These are phyloP conservation scores for Quercus tomentella DNA, from an alignment of 331 rosid species.

Conservation along the genomic window DNA sequence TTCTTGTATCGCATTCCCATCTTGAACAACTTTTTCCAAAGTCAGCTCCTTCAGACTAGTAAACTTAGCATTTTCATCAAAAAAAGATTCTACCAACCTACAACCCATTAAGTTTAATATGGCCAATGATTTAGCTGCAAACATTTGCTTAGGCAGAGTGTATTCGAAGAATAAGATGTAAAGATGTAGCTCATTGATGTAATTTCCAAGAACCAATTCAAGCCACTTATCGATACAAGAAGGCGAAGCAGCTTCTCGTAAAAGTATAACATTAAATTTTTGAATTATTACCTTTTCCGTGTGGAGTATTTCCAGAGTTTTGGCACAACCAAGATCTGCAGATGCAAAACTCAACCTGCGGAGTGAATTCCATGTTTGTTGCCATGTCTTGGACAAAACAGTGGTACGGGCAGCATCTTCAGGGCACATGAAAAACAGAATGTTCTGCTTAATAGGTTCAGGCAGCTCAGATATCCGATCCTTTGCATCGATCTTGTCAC, in stretches of 20 bases:
- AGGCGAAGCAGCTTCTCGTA: too few species aligned
- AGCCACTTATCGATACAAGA: not conserved
- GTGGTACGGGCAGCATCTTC: not conserved
- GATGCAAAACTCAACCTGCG: too few species aligned
- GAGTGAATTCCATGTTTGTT: not conserved
- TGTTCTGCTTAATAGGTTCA: not conserved
- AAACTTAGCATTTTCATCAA: not conserved
- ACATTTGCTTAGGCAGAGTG: not conserved
- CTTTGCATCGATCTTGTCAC: not conserved
- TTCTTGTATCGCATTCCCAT: not conserved
- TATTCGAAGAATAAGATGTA: not conserved
- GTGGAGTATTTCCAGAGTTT: not conserved
- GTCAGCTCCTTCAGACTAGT: not conserved
- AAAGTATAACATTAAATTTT: too few species aligned
- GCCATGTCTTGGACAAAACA: not conserved
- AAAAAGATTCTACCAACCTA: not conserved
- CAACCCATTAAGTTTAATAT: not conserved
- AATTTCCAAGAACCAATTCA: not conserved
- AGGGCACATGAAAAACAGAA: not conserved
- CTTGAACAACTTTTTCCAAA: not conserved
- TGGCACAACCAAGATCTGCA: not conserved
- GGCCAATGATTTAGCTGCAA: not conserved
- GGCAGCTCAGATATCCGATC: not conserved
- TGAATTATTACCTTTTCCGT: not conserved
- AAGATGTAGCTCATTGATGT: not conserved